Percentiles rank a stretch among this genome's conserved stretches.
These are phyloP conservation scores for Fusarium hainanense DNA, from an alignment of 2,329 filamentous ascomycete species.

Conservation along the genomic window DNA sequence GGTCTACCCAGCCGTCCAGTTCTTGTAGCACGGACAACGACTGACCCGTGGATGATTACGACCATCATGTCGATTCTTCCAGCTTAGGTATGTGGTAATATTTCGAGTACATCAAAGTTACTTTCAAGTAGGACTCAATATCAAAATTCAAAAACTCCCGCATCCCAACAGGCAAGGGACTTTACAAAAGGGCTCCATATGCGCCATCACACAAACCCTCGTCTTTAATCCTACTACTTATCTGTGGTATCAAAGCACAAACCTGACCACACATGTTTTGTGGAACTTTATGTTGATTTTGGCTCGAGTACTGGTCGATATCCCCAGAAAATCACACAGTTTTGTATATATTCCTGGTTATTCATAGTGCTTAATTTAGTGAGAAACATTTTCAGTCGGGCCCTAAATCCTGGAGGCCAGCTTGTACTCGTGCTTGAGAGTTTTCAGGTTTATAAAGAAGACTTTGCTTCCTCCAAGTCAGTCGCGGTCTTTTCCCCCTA, in stretches of 20 bases:
- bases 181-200: neutral
- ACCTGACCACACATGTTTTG: neutral
- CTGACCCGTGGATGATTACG: too few species aligned
- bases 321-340: neutral
- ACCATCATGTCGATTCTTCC: too few species aligned
- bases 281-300: neutral
- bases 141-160: neutral
- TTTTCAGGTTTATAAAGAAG: neutral
- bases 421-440: too few species aligned
- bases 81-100: neutral
- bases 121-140: neutral
- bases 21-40: too few species aligned
- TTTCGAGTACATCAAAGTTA: neutral
- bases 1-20: too few species aligned
- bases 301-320: neutral
- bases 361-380: neutral
- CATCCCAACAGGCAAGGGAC: neutral
- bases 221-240: too few species aligned
- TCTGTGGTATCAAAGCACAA: neutral
- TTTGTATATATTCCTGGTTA: neutral
- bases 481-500: neutral
- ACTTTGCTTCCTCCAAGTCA: neutral
- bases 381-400: rapidly evolving
- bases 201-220: neutral
- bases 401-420: neutral